Evolutionary conservation across 768 basidiomycete genomes (phyloP).

Genomic region (Pleurotus ostreatus): DNA sequence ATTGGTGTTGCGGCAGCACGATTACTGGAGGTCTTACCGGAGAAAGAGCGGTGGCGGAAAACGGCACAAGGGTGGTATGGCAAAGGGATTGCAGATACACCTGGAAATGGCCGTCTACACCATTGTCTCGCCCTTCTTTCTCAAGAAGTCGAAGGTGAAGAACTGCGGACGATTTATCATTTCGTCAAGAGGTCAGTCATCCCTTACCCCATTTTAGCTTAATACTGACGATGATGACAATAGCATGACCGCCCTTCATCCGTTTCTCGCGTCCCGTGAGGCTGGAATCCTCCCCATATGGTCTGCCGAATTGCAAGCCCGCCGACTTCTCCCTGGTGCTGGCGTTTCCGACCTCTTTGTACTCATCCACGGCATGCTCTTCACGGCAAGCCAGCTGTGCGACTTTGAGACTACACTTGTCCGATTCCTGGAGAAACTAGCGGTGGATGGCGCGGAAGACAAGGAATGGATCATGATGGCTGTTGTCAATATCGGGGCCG

Average conservation of each 20-base stretch:
- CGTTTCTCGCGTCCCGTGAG: slow-evolving; percentile 85
- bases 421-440: slow-evolving; percentile 84
- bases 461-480: slow-evolving; percentile 98
- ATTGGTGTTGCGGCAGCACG: slow-evolving; percentile 84
- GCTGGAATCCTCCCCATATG: slow-evolving; percentile 80
- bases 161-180: slow-evolving; percentile 85
- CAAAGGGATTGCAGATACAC: slow-evolving; percentile 79
- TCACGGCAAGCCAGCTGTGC: slow-evolving; percentile 92
- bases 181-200: slow-evolving; percentile 83
- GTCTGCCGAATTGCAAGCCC: slow-evolving; percentile 68
- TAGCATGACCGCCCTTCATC: slow-evolving; percentile 89
- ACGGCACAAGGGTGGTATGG: slow-evolving; percentile 94
- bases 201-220: slow-evolving; percentile 6
- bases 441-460: slow-evolving; percentile 76
- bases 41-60: slow-evolving; percentile 87
- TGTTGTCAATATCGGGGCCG: slow-evolving; percentile 70
- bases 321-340: slow-evolving; percentile 74
- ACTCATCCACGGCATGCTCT: slow-evolving; percentile 93
- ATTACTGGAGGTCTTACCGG: slow-evolving; percentile 80
- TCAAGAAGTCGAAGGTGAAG: slow-evolving; percentile 78
- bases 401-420: slow-evolving; percentile 80
- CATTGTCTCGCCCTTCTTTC: slow-evolving; percentile 89
- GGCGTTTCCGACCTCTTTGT: slow-evolving; percentile 78
- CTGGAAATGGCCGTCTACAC: slow-evolving; percentile 92
- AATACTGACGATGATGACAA: slow-evolving; percentile 5